A percentile compares a stretch with the other conserved stretches of the same genome.
Evolutionary conservation across 2,329 filamentous ascomycete species (phyloP).

Genomic region (Arthrobotrys entomopaga): DNA sequence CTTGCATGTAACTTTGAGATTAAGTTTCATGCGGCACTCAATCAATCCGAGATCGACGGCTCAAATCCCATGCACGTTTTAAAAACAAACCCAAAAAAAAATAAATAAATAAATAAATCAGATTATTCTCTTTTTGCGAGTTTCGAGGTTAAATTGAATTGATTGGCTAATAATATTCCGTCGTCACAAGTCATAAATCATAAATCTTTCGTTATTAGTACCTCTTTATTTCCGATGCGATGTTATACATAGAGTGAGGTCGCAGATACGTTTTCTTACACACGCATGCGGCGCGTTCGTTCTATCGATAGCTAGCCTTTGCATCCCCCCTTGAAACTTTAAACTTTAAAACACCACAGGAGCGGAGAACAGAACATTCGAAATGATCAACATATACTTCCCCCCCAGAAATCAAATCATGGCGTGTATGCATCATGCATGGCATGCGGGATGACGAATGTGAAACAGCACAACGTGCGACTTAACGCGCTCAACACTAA

Average conservation of each 20-base stretch:
- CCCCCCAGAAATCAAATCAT: constrained; percentile 6
- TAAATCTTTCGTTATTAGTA: background rate
- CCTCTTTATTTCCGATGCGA: background rate
- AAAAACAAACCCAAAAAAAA: too few species aligned
- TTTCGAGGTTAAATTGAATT: background rate
- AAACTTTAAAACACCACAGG: constrained; percentile 4
- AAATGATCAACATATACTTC: constrained; percentile 27
- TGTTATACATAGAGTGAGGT: constrained; percentile 2
- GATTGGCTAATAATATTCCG: too few species aligned
- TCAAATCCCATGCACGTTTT: background rate
- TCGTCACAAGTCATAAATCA: background rate
- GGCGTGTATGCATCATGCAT: constrained; percentile 10
- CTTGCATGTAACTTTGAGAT: constrained; percentile 43
- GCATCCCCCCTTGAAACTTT: background rate
- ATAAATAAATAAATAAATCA: too few species aligned
- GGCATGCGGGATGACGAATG: constrained; percentile 20
- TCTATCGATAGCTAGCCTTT: constrained; percentile 32
- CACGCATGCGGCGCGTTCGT: constrained; percentile 22
- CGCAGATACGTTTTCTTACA: constrained; percentile 6
- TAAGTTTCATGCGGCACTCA: constrained; percentile 23
- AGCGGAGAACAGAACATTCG: constrained; percentile 2
- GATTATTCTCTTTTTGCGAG: background rate
- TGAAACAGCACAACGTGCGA: constrained; percentile 14
- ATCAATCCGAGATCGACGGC: background rate
- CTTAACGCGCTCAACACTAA: too few species aligned